Percentiles rank a stretch among this genome's conserved stretches.
These are phyloP conservation scores for Pythium brachiatum DNA, from an alignment of 352 stramenopile genomes.

Conservation along the genomic window DNA sequence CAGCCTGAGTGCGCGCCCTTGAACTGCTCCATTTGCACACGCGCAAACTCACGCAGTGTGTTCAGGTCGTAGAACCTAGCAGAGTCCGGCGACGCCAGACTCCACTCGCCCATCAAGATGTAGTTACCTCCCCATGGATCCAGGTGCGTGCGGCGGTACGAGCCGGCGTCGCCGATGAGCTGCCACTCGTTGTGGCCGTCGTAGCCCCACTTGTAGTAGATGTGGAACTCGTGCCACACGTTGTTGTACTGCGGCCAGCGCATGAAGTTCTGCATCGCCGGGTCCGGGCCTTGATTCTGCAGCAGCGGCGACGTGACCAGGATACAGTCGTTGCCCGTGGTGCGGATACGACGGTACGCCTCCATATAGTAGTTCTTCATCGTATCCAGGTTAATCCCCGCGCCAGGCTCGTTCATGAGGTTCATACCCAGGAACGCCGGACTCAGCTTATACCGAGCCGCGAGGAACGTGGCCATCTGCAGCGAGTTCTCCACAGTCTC, in stretches of 20 bases:
- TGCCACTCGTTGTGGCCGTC: constrained; percentile 22
- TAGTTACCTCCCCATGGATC: constrained; percentile 28
- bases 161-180: constrained; percentile 12
- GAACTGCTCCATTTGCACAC: constrained; percentile 25
- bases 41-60: constrained; percentile 13
- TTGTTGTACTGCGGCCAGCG: constrained; percentile 37
- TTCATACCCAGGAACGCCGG: constrained; percentile 46
- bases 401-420: constrained; percentile 52
- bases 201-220: constrained; percentile 56
- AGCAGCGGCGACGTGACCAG: constrained; percentile 45
- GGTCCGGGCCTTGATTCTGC: constrained; percentile 36
- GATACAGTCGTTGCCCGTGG: constrained; percentile 49
- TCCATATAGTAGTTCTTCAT: constrained; percentile 49
- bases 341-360: constrained; percentile 50
- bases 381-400: constrained; percentile 13
- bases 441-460: constrained; percentile 38
- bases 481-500: constrained; percentile 35
- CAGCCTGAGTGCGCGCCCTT: constrained; percentile 19
- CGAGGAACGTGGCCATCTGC: constrained; percentile 37
- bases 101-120: constrained; percentile 61
- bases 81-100: constrained; percentile 30
- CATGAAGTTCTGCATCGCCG: constrained; percentile 34
- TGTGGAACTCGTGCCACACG: constrained; percentile 59
- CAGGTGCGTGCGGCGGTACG: constrained; percentile 21
- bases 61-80: constrained; percentile 13